Evolutionary conservation across 2,329 filamentous ascomycete species (phyloP), one percentile per base, ranked within the genome.

Genomic region (Fusarium keratoplasticum): DNA sequence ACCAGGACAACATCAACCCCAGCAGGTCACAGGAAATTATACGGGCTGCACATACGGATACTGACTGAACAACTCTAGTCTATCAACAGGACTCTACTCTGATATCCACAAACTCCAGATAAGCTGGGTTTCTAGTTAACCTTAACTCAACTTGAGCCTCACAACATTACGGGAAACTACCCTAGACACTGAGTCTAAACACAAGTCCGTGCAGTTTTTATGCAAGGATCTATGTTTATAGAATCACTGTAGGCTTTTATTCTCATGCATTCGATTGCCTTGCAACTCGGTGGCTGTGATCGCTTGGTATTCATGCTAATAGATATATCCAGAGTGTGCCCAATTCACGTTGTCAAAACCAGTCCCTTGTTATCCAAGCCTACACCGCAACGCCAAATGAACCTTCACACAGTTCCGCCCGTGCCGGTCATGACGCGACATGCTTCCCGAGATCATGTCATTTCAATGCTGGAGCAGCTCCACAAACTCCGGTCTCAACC

Each of bases 401-500:
- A 44, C 50, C 18, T 27, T 35, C 16, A 44, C 8, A n/a, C 13
- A 64, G 29, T 33, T 22, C 61, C 27, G 50, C 16, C 20, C 52
- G n/a, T 58, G 36, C 35, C 36, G 13, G 61, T 58, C 59, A 33
- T 61, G 22, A 50, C 59, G 59, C 59, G 42, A 64, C 33, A 35
- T 58, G 18, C n/a, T 44, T 47, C 16, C 27, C 33, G 55, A n/a
- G 20, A 66, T 59, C 52, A 47, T 63, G 40, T 40, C 52, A 54
- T 55, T 27, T 71, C 59, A 73, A 40, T 29, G 20, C 60, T 60
- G 59, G 42, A 76, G 22, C 38, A 61, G 33, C 38, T 67, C 61
- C 59, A 59, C 66, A 25, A 69, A 63, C 55, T 75, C 67, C 16
- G 65, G 52, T 40, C 66, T 64, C 57, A 79, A 31, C 20, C 47